A percentile compares a stretch with the other conserved stretches of the same genome.
Conservation (phyloP, 2,329 filamentous ascomycete genomes). For the Trichothecium sympodiale region DNA sequence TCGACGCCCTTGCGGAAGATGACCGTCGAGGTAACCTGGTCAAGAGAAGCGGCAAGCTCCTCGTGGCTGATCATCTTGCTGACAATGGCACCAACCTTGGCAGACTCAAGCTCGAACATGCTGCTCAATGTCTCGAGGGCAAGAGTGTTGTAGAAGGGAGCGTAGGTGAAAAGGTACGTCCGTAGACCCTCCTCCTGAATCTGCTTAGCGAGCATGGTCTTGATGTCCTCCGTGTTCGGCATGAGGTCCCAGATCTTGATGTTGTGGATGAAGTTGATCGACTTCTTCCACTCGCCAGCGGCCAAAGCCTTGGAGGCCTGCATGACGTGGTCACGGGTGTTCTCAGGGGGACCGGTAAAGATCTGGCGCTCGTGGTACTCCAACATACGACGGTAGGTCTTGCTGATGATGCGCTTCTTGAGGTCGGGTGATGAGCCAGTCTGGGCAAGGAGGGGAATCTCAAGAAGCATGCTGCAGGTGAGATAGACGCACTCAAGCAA, state of each 20-base stretch:
- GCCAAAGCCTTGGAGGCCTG: conserved; percentile 95
- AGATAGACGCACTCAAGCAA: conserved; percentile 96
- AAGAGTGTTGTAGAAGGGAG: conserved; percentile 96
- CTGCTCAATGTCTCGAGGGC: conserved; percentile 71
- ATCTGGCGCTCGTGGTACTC: conserved; percentile 99
- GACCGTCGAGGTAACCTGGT: conserved; percentile 94
- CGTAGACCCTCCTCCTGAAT: conserved; percentile 97
- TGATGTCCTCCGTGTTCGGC: conserved; percentile 85
- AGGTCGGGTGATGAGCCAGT: conserved; percentile 93
- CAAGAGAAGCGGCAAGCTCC: conserved; percentile 87
- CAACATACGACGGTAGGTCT: conserved; percentile 97
- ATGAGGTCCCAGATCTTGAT: conserved; percentile 99
- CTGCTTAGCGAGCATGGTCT: conserved; percentile 92
- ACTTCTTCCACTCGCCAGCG: conserved; percentile 97
- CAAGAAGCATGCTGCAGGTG: conserved; percentile 97
- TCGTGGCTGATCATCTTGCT: conserved; percentile 99
- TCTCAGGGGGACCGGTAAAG: conserved; percentile 96
- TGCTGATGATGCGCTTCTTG: conserved; percentile 96
- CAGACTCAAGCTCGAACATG: conserved; percentile 90
- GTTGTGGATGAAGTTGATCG: conserved; percentile 82
- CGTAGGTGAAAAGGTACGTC: conserved; percentile 98
- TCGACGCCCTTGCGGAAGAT: conserved; percentile 99
- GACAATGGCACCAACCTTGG: conserved; percentile 89
- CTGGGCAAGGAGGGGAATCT: conserved; percentile 94
- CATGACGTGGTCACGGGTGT: conserved; percentile 98